Conservation (phyloP, 1,139 yeast genomes). For the Pichia sp. region DNA sequence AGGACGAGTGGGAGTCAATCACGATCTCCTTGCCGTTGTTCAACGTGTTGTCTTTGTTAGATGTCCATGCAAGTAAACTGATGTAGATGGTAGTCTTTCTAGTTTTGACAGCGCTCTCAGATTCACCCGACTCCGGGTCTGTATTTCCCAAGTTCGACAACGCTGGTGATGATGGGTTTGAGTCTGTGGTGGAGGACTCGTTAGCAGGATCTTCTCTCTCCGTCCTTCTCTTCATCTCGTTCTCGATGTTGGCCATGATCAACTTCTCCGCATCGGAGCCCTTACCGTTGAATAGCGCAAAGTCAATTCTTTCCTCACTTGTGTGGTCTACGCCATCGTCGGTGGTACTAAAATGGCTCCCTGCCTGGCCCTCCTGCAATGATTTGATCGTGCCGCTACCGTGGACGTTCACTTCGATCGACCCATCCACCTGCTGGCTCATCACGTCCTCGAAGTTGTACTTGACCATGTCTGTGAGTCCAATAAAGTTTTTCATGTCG, state of each 20-base stretch:
- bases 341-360: constrained; percentile 3
- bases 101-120: constrained; percentile 16
- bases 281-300: constrained; percentile 75
- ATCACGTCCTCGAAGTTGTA: constrained; percentile 76
- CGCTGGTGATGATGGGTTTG: not conserved
- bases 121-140: constrained; percentile 16
- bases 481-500: constrained; percentile 71
- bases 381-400: constrained; percentile 40
- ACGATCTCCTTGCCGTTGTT: constrained; percentile 34
- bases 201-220: constrained; percentile 25
- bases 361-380: not conserved
- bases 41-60: constrained; percentile 22
- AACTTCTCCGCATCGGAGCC: constrained; percentile 83
- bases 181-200: constrained; percentile 4
- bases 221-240: constrained; percentile 50
- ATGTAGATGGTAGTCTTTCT: constrained; percentile 62
- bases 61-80: constrained; percentile 67
- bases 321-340: constrained; percentile 12
- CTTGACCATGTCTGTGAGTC: constrained; percentile 57
- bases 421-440: constrained; percentile 87
- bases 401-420: constrained; percentile 56
- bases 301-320: constrained; percentile 35
- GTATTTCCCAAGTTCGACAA: not conserved
- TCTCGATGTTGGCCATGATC: constrained; percentile 81
- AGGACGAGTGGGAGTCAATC: constrained; percentile 38